These are phyloP conservation scores for Suillus luteus DNA, from an alignment of 768 basidiomycete species.

Conservation along the genomic window DNA sequence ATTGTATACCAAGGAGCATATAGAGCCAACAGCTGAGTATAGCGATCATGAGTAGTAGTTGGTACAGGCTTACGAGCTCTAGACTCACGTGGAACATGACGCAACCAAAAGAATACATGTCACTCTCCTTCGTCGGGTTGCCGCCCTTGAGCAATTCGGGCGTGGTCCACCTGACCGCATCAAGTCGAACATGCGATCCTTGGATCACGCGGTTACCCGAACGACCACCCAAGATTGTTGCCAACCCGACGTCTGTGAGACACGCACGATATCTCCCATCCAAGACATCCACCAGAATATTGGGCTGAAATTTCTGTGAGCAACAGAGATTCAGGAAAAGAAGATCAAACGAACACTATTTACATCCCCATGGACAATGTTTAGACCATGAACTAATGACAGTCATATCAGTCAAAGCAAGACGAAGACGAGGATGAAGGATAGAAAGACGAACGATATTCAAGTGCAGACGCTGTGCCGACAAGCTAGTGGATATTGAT, in stretches of 20 bases:
- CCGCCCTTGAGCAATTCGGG: constrained; percentile 37
- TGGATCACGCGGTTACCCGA: not conserved
- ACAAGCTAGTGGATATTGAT: constrained; percentile 9
- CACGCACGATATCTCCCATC: constrained; percentile 31
- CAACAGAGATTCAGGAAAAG: not conserved
- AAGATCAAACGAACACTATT: constrained; percentile 9
- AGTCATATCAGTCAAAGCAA: not conserved
- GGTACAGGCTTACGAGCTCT: not conserved
- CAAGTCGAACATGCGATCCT: constrained; percentile 8
- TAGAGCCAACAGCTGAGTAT: not conserved
- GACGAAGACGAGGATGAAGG: no score
- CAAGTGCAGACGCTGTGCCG: constrained; percentile 2
- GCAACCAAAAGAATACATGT: constrained; percentile 41
- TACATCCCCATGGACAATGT: constrained; percentile 21
- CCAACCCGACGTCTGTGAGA: constrained; percentile 43
- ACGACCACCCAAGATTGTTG: not conserved
- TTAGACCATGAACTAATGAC: constrained; percentile 17
- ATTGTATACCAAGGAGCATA: not conserved
- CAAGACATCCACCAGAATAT: constrained; percentile 15
- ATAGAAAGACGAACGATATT: constrained; percentile 13
- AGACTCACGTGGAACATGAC: constrained; percentile 17
- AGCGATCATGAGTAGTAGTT: not conserved
- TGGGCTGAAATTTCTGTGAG: constrained; percentile 15
- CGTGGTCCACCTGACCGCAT: constrained; percentile 46
- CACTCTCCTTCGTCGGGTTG: constrained; percentile 26